Percentiles rank a stretch among this genome's conserved stretches.
phyloP scores from a whole-genome alignment of 164 flowering plant genomes.

The Platanus orientalis region DNA sequence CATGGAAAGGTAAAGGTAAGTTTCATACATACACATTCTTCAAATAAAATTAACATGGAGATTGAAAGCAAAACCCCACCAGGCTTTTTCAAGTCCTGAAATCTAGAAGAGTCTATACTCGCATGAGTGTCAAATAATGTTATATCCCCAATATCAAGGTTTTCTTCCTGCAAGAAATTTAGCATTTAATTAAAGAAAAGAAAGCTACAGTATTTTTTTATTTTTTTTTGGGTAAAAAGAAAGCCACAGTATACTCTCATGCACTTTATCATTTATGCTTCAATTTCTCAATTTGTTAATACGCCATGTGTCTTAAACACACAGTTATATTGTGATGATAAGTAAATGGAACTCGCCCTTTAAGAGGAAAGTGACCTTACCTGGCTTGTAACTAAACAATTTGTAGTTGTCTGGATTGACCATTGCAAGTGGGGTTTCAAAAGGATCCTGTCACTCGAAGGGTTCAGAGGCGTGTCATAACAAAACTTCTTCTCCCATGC shows the following conservation, averaged over 20 bases:
- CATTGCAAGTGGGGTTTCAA: conserved; percentile 8
- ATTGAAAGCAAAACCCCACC: conserved; percentile 20
- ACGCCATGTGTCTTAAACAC: neutral
- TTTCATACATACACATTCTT: neutral
- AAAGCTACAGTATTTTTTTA: too few species aligned
- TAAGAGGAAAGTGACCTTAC: conserved; percentile 15
- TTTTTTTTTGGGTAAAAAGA: too few species aligned
- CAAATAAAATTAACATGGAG: neutral
- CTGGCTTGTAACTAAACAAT: conserved; percentile 17
- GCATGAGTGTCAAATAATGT: conserved; percentile 15
- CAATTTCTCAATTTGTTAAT: too few species aligned
- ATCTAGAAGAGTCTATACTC: conserved; percentile 11
- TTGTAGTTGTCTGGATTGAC: conserved; percentile 5
- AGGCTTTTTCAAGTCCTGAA: conserved; percentile 8
- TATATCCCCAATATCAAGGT: conserved; percentile 7
- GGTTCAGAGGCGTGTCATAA: conserved; percentile 10
- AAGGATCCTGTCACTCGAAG: conserved; percentile 1
- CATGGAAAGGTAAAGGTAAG: neutral
- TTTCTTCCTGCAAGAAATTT: conserved; percentile 22
- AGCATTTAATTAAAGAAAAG: too few species aligned
- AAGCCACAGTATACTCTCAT: too few species aligned
- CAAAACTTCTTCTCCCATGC: conserved; percentile 13
- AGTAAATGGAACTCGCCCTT: neutral
- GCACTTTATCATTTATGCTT: too few species aligned
- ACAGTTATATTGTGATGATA: too few species aligned